Conservation (phyloP, 2,329 filamentous ascomycete genomes). For the Falciphora oryzae region DNA sequence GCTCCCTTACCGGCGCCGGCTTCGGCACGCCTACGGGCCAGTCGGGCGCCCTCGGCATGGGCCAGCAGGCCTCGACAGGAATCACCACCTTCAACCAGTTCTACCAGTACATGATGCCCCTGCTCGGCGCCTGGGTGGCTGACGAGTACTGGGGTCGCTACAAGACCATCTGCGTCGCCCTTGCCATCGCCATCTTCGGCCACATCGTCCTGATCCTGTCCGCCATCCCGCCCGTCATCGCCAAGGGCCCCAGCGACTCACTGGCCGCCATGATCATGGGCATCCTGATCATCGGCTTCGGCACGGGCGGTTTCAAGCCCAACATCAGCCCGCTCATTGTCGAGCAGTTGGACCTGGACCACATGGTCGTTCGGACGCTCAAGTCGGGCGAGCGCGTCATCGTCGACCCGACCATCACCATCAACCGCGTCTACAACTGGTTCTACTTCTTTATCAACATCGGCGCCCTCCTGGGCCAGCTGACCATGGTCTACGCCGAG, state of each 20-base stretch:
- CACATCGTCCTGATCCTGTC: constrained; percentile 62
- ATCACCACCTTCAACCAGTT: constrained; percentile 41
- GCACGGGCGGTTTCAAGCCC: constrained; percentile 70
- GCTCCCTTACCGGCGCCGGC: constrained; percentile 49
- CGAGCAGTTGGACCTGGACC: constrained; percentile 56
- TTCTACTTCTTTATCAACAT: constrained; percentile 61
- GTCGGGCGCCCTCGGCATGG: constrained; percentile 52
- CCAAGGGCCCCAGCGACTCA: constrained; percentile 44
- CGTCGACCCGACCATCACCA: constrained; percentile 57
- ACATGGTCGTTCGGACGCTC: constrained; percentile 45
- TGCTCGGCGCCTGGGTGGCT: constrained; percentile 35
- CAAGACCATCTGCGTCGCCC: constrained; percentile 59
- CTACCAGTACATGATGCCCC: constrained; percentile 35
- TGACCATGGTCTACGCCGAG: constrained; percentile 57
- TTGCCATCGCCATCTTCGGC: constrained; percentile 56
- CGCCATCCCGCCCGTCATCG: constrained; percentile 57
- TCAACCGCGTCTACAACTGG: constrained; percentile 59
- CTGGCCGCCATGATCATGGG: constrained; percentile 61
- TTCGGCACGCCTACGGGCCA: constrained; percentile 27
- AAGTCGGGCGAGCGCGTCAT: constrained; percentile 56
- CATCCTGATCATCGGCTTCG: constrained; percentile 44
- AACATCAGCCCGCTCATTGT: constrained; percentile 65
- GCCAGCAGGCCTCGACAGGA: constrained; percentile 22
- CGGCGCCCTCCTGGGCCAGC: constrained; percentile 48
- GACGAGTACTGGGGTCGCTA: constrained; percentile 61